A percentile compares a stretch with the other conserved stretches of the same genome.
Conservation (phyloP, 2,329 filamentous ascomycete genomes). For the Lomentospora prolificans region DNA sequence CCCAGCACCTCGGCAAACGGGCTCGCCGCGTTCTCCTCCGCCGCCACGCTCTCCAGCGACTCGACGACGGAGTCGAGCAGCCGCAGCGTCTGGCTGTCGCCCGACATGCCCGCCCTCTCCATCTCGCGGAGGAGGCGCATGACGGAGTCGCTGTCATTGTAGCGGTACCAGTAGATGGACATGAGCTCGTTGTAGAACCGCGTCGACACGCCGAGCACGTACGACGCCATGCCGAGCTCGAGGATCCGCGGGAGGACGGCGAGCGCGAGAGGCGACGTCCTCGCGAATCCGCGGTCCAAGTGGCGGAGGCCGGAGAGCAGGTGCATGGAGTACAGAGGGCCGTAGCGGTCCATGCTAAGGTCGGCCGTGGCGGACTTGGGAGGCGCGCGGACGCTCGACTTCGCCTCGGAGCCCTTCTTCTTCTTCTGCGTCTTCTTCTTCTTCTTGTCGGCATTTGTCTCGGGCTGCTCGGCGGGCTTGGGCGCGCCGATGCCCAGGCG, state of each 20-base stretch:
- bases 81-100: conserved; percentile 37
- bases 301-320: conserved; percentile 47
- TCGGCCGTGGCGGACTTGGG: conserved; percentile 1
- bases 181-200: conserved; percentile 61
- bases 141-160: conserved; percentile 46
- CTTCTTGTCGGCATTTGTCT: neutral
- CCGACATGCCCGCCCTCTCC: conserved; percentile 50
- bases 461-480: conserved; percentile 1
- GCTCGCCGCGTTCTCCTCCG: neutral
- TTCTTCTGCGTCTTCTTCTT: neutral
- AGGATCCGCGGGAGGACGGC: conserved; percentile 58
- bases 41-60: neutral
- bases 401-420: conserved; percentile 9
- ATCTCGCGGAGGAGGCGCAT: conserved; percentile 54
- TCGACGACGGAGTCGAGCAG: conserved; percentile 22
- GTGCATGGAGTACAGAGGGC: conserved; percentile 54
- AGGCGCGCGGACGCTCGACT: conserved; percentile 7
- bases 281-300: conserved; percentile 46
- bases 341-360: conserved; percentile 46
- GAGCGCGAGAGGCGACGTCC: conserved; percentile 48
- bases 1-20: neutral
- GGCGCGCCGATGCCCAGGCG: conserved; percentile 38
- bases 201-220: conserved; percentile 61
- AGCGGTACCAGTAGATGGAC: conserved; percentile 49
- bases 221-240: conserved; percentile 56